These are phyloP conservation scores for Tolypocladium amazonense DNA, from an alignment of 2,329 filamentous ascomycete genomes.

Conservation along the genomic window DNA sequence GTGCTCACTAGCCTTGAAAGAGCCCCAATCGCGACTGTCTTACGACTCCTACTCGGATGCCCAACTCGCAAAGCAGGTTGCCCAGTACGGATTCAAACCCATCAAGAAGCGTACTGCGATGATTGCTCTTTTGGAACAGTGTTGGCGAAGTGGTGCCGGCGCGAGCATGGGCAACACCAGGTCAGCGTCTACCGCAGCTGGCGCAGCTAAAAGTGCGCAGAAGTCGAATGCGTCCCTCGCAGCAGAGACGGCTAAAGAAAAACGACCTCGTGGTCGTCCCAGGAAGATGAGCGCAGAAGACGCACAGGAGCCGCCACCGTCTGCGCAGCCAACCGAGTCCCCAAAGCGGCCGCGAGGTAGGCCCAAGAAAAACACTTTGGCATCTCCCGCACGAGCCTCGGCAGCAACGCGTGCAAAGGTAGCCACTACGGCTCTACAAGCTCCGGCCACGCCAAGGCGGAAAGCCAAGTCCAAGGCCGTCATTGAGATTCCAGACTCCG, in stretches of 20 bases:
- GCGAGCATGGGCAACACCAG: not conserved
- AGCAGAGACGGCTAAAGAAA: slow-evolving; percentile 8
- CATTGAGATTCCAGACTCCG: slow-evolving; percentile 43
- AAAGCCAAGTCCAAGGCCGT: slow-evolving; percentile 3
- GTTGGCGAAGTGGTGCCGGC: slow-evolving; percentile 45
- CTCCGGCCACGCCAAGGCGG: not conserved
- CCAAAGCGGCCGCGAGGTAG: slow-evolving; percentile 29
- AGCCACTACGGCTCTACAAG: not conserved
- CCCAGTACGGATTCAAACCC: slow-evolving; percentile 61
- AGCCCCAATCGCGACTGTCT: slow-evolving; percentile 31
- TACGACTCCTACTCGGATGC: slow-evolving; percentile 52
- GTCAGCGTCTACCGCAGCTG: not conserved
- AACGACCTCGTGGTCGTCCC: slow-evolving; percentile 20
- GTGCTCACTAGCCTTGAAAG: not conserved
- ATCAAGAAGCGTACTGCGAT: slow-evolving; percentile 58
- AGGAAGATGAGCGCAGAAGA: slow-evolving; percentile 15
- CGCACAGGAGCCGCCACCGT: slow-evolving; percentile 22
- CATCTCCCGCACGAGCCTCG: not conserved
- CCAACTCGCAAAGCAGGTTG: slow-evolving; percentile 51
- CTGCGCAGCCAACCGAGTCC: slow-evolving; percentile 19
- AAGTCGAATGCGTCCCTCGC: not conserved
- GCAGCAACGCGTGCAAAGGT: slow-evolving; percentile 4
- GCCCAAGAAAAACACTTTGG: slow-evolving; percentile 24
- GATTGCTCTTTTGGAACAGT: slow-evolving; percentile 59
- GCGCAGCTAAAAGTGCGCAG: not conserved